Base-by-base conservation (phyloP, 176 grass and related monocot genomes). In the Eleusine indica region DNA sequence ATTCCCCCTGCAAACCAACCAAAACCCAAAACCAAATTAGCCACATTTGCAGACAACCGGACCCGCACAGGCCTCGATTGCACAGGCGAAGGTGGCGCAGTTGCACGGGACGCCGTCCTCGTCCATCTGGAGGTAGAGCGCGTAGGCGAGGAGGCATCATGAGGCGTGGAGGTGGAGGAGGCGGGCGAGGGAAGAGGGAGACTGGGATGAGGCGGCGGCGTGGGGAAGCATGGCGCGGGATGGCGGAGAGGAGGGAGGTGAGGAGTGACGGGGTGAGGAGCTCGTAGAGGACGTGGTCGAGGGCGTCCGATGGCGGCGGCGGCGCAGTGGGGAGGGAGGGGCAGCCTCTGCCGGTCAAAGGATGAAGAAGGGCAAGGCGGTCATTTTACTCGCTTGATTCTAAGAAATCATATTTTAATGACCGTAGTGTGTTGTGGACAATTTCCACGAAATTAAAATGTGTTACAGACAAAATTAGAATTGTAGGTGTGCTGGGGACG, bases 71-170 rank as follows among this genome's bases (percentile, higher is more conserved):
- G 88, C 86, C 82, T 82, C 77, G 76, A 92, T 77, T 48, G 86
- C 93, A 7, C 53, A 63, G 2, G 46, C 73, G 44, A 92, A 89
- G 64, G 93, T 92, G 86, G 82, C 86, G 60, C 77, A 22, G 53
- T 92, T 88, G 9, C 88, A 80, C 38, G 81, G 69, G 48, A 87
- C 71, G 53, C 77, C 86, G 4, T 95, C 88, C 84, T 96, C 90
- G 70, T 92, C 90, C 93, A 95, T 92, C 80, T 95, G 88, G 66
- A 84, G 71, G 78, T 92, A 95, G 9, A 92, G 66, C 13, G 90
- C 88, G 44, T 92, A 70, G 7, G 86, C 80, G 53, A 95, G 9
- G 13, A 86, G 81, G 67, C 93, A 80, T 65, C 87, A 80, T 7
- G 83, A 57, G 18, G 87, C 86, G 21, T 88, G 82, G 28, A 88